These are phyloP conservation scores for Polyplosphaeria fusca DNA, from an alignment of 495 filamentous ascomycete species.

Conservation along the genomic window DNA sequence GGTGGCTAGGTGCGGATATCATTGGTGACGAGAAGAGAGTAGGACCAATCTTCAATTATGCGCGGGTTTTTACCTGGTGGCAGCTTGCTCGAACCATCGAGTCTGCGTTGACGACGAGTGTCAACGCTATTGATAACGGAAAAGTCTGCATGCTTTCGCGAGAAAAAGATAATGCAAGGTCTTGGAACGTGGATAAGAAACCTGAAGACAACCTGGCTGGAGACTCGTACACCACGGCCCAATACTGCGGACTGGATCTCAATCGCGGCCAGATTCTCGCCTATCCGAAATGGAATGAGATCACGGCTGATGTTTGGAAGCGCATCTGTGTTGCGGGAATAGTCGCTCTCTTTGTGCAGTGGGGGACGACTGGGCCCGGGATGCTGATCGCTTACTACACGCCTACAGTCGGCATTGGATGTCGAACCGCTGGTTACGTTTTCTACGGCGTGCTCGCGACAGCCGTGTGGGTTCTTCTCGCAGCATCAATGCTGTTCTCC, in stretches of 20 bases:
- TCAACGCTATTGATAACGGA: constrained; percentile 22
- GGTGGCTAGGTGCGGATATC: constrained; percentile 29
- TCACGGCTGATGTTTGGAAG: constrained; percentile 25
- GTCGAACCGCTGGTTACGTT: constrained; percentile 17
- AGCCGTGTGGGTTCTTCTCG: constrained; percentile 21
- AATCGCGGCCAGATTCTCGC: constrained; percentile 18
- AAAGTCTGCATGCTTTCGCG: constrained; percentile 10
- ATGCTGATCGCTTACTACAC: constrained; percentile 31
- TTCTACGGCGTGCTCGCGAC: constrained; percentile 28
- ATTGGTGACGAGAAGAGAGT: constrained; percentile 26
- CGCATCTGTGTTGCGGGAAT: constrained; percentile 26
- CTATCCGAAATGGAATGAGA: constrained; percentile 27
- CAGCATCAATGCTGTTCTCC: constrained; percentile 27
- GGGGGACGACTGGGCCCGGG: constrained; percentile 28
- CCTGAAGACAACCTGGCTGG: constrained; percentile 23
- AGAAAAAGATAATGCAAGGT: neutral
- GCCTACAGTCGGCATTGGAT: constrained; percentile 28
- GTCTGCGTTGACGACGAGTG: constrained; percentile 9
- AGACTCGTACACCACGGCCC: constrained; percentile 22
- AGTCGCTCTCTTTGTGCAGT: constrained; percentile 25
- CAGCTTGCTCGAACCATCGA: constrained; percentile 28
- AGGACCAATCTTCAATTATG: constrained; percentile 32
- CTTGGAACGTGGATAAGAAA: constrained; percentile 12
- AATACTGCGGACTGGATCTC: constrained; percentile 28
- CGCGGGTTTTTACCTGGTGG: constrained; percentile 33